Evolutionary conservation across 805 yeast species (phyloP).

Genomic region (Kodamaea kaohsiungensis): DNA sequence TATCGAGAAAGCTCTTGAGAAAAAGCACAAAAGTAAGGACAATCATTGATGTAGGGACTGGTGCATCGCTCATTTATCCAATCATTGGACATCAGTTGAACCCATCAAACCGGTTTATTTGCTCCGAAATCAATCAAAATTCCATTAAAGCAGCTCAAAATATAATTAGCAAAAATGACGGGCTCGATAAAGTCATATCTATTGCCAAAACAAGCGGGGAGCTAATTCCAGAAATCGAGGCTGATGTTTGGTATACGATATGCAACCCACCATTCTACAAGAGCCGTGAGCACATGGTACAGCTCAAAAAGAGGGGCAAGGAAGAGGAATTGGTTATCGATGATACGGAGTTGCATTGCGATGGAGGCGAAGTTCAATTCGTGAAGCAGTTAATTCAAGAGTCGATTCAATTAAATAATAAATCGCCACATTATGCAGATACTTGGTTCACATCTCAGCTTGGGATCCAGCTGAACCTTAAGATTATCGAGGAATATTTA

Average conservation of each 20-base stretch:
- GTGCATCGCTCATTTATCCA: constrained; percentile 21
- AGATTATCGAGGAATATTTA: constrained; percentile 5
- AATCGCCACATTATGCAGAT: constrained; percentile 3
- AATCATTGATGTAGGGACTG: constrained; percentile 22
- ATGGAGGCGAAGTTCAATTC: constrained; percentile 21
- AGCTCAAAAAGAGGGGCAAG: constrained; percentile 6
- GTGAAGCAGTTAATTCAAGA: constrained; percentile 15
- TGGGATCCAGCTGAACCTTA: constrained; percentile 17
- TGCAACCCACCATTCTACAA: constrained; percentile 26
- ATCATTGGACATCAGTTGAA: constrained; percentile 13
- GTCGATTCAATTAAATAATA: constrained; percentile 2
- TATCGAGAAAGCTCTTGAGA: constrained; percentile 1
- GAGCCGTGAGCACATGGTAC: constrained; percentile 7
- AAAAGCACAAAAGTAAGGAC: neutral
- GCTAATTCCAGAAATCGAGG: constrained; percentile 1
- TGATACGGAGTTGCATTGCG: constrained; percentile 13
- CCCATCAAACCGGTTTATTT: constrained; percentile 10
- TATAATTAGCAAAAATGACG: constrained; percentile 1
- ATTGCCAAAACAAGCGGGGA: neutral
- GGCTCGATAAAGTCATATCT: neutral
- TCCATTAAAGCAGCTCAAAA: constrained; percentile 14
- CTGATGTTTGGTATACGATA: constrained; percentile 14
- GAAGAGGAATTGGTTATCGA: constrained; percentile 11
- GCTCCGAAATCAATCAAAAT: constrained; percentile 17
- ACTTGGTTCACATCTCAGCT: constrained; percentile 23